These are phyloP conservation scores for Erythrophleum ivorense DNA, from an alignment of 331 rosid genomes.

Conservation along the genomic window DNA sequence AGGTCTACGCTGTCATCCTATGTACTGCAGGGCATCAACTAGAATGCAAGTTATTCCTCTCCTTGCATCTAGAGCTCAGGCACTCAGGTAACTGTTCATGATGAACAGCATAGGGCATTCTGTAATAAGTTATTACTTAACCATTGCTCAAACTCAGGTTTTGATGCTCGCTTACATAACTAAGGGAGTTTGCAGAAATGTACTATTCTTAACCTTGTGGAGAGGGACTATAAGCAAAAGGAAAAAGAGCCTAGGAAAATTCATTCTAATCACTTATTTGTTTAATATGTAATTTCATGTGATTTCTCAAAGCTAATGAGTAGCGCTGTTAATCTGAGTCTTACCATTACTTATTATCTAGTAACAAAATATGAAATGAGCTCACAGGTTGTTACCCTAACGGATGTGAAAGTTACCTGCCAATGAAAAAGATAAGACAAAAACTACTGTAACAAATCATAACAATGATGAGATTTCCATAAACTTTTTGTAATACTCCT, in stretches of 20 bases:
- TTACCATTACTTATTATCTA: background rate
- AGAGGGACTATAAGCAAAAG: background rate
- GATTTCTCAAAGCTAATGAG: background rate
- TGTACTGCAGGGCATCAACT: conserved; percentile 76
- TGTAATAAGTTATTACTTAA: background rate
- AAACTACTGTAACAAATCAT: background rate
- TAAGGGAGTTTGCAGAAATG: background rate
- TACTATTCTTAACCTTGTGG: background rate
- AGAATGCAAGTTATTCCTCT: conserved; percentile 80
- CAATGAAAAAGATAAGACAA: background rate
- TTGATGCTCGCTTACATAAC: conserved; percentile 4
- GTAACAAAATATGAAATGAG: background rate
- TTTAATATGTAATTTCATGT: background rate
- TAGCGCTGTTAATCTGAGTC: background rate
- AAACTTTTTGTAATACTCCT: background rate
- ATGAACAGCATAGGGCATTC: background rate
- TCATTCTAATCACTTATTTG: background rate
- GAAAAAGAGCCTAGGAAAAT: background rate
- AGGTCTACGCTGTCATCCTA: conserved; percentile 89
- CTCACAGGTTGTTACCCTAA: background rate
- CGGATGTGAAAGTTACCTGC: background rate
- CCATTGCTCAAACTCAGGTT: background rate
- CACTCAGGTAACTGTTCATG: conserved; percentile 68
- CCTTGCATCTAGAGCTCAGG: conserved; percentile 93
- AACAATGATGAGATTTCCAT: background rate